phyloP scores from a whole-genome alignment of 768 basidiomycete species.

The Lactarius sp. region DNA sequence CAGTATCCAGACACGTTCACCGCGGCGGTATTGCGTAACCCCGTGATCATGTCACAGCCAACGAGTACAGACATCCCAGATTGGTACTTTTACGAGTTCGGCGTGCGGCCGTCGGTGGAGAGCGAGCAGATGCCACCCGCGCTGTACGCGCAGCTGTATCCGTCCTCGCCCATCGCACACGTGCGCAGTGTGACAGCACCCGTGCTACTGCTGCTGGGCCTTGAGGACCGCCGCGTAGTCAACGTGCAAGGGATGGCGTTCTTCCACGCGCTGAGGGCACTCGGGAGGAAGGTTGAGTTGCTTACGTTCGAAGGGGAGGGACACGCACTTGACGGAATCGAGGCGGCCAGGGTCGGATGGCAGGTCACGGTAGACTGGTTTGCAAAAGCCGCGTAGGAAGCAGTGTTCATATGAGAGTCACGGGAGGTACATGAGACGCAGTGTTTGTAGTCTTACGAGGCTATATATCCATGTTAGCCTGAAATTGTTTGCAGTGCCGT shows the following conservation, averaged over 20 bases:
- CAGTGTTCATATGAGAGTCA: not conserved
- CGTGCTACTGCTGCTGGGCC: slow-evolving; percentile 33
- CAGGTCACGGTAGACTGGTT: slow-evolving; percentile 22
- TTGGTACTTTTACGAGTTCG: slow-evolving; percentile 33
- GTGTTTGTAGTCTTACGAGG: not conserved
- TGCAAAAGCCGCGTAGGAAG: slow-evolving; percentile 1
- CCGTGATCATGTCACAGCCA: slow-evolving; percentile 32
- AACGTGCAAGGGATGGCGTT: slow-evolving; percentile 31
- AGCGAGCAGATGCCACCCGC: slow-evolving; percentile 22
- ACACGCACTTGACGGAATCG: slow-evolving; percentile 31
- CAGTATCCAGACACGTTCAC: slow-evolving; percentile 31
- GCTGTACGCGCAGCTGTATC: slow-evolving; percentile 25
- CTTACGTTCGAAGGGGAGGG: slow-evolving; percentile 32
- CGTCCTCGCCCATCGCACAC: slow-evolving; percentile 31
- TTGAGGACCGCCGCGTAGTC: slow-evolving; percentile 33
- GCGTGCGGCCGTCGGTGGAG: slow-evolving; percentile 13
- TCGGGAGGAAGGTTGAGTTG: slow-evolving; percentile 30
- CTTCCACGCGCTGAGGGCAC: slow-evolving; percentile 32
- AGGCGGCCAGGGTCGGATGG: slow-evolving; percentile 24
- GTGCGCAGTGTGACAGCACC: slow-evolving; percentile 30
- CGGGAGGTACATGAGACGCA: not conserved
- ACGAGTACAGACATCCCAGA: slow-evolving; percentile 35
- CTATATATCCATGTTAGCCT: not conserved
- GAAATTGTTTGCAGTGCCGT: too few species aligned
- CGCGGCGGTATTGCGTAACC: slow-evolving; percentile 34